Evolutionary conservation across 2,329 filamentous ascomycete genomes (phyloP), one percentile per base, ranked within the genome.

Genomic region (Neocatenulostroma microsporum): DNA sequence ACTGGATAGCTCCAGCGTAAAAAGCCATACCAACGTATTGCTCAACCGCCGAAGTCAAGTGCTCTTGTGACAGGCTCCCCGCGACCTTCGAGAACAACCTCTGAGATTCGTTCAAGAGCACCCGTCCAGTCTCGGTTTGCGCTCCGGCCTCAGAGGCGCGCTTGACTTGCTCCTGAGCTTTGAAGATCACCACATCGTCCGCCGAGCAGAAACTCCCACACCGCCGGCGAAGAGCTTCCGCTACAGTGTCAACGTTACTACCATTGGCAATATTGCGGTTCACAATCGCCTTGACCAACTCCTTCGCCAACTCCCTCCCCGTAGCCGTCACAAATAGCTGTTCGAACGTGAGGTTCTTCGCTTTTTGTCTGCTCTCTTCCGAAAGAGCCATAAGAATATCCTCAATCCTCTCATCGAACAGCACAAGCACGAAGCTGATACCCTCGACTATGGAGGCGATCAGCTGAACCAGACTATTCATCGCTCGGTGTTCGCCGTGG

Each of bases 161-260:
- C 68, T 94, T 93, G 36, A 96, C 68, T 53, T 89, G 84, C 61
- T 98, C 91, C 58, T 96, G 89, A 0, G 91, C 91, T 63, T 94
- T 96, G 78, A 98, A 98, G 49, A 95, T 89, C 46, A 96, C 80
- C 2, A 96, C 91, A 64, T 98, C 91, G 47, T 98, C 89, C 0
- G 89, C 80, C 54, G 88, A 95, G 61, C 91, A 98, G 72, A 98
- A 98, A 62, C 84, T 95, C 44, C 91, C 93, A 51, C 91, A 98
- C 51, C 88, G 78, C 50, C 91, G 75, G 30, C 91, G 77, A 33
- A 98, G 67, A n/a, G 88, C 86, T 61, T 98, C 91, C 0, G 91
- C 89, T 17, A 98, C 87, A 0, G 88, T 95, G 63, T 98, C 93
- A 14, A 98, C 89, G 46, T 96, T 98, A 4, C 88, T 89, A 8